Base-by-base conservation (phyloP, 805 yeast genomes). In the Ogataea paraovalis region DNA sequence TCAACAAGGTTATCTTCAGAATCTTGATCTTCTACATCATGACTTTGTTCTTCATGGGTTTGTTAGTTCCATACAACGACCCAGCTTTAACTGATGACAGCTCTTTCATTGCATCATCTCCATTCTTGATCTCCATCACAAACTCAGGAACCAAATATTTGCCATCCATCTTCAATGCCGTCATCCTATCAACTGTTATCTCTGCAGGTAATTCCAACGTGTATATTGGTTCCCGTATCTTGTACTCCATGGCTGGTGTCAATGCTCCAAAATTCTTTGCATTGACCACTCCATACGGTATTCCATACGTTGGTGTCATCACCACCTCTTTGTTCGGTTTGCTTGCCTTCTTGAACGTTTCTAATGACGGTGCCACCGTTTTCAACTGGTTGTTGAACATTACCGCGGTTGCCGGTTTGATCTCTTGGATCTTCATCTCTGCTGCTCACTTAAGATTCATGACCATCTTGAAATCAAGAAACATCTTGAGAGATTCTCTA, bases 201-300 rank as follows among this genome's bases (percentile, higher is more conserved):
- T 84, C 91, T n/a, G 90, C 92, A 23, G 92, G 83, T 62, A 85
- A 85, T 69, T 83, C 90, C 13, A 82, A 83, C 60, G 73, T 85
- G 27, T 84, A 85, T 66, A 79, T 82, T 54, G 84, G 88, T 38
- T 83, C 90, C 3, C 72, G 94, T 67, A 72, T 82, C 39, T 62
- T 85, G 43, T 83, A 75, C 59, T 79, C 83, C n/a, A 70, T 85
- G 61, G 82, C 87, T n/a, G 72, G 74, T 54, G 74, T 75, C 44
- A 69, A 75, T 44, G 87, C 87, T 2, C 87, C 87, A 30, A 71
- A 66, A 49, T 54, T 75, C 45, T 79, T 83, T 56, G 53, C 64
- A 10, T 59, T 57, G 37, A 76, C 84, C 34, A 80, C 78, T 40
- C 72, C 66, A 52, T 58, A 63, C 19, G 90, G 90, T 65, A 85